Evolutionary conservation across 352 stramenopile species (phyloP).

Genomic region (Plasmopara halstedii): DNA sequence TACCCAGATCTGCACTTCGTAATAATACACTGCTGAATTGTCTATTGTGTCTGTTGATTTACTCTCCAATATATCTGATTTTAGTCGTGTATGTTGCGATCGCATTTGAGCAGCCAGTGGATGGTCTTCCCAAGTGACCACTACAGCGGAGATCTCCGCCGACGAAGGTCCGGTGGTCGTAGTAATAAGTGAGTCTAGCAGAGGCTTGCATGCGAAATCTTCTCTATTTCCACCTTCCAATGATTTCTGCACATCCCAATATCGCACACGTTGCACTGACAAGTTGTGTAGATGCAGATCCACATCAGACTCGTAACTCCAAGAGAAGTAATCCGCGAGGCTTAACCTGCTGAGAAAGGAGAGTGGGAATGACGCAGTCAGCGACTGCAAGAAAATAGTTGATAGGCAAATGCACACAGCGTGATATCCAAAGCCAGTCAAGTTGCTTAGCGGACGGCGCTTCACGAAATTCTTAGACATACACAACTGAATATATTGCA

Average conservation of each 20-base stretch:
- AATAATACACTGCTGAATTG: slow-evolving; percentile 19
- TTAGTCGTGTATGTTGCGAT: slow-evolving; percentile 8
- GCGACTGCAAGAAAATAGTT: slow-evolving; percentile 16
- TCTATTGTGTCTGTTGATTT: not conserved
- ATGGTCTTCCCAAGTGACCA: slow-evolving; percentile 67
- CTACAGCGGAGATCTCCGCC: slow-evolving; percentile 35
- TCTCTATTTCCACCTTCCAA: not conserved
- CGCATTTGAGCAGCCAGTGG: slow-evolving; percentile 17
- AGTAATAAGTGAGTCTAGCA: slow-evolving; percentile 10
- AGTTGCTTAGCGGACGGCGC: slow-evolving; percentile 13
- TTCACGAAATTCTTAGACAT: no score
- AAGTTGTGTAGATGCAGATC: slow-evolving; percentile 51
- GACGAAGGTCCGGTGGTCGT: slow-evolving; percentile 2
- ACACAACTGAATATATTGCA: no score
- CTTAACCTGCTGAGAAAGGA: slow-evolving; percentile 16
- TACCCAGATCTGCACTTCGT: slow-evolving; percentile 72
- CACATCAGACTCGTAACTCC: not conserved
- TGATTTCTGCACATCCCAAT: slow-evolving; percentile 16
- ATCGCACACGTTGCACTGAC: slow-evolving; percentile 53
- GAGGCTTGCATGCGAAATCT: slow-evolving; percentile 1
- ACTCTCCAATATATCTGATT: slow-evolving; percentile 1
- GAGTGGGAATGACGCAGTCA: slow-evolving; percentile 12
- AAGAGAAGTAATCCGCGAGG: slow-evolving; percentile 12
- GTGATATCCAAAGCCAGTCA: slow-evolving; percentile 14
- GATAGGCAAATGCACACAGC: slow-evolving; percentile 23